Base-by-base conservation (phyloP, 2,329 filamentous ascomycete species). In the Colletotrichum horii region DNA sequence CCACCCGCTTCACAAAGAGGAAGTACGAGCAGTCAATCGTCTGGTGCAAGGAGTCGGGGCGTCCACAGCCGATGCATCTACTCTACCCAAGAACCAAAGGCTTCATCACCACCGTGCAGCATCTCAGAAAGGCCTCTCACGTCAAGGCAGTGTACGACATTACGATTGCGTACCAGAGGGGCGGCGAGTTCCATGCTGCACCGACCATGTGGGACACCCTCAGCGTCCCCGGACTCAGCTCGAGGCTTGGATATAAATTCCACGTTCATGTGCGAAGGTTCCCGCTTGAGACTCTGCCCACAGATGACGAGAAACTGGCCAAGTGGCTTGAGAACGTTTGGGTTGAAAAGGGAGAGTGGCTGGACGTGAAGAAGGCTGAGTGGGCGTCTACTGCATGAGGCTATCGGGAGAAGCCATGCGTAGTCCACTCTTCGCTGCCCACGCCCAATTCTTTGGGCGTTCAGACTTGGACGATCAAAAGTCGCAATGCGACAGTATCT, bases 31-130 rank as follows among this genome's bases (percentile, higher is more conserved):
- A 88, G 77, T 88, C 90, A 2, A 85, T 85, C 73, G 79, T 81
- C 8, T 92, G 89, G 88, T 92, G 90, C 82, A 84, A 85, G 70
- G 83, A 84, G 75, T 87, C 89, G 78, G 80, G 84, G 76, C 87
- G 87, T 62, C 86, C 87, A 3, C 85, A 91, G 76, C 90, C 90
- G 8, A 85, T 86, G 81, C 89, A 93, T 81, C 85, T 91, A 15
- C 86, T 93, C 22, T 92, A 92, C 78, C 91, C 91, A 26, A 87
- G 90, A 36, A 91, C 88, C 24, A 92, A 90, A 80, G 91, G 91
- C 66, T 93, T 93, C 81, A 85, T 92, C 64, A 87, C 90, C 32
- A 91, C 89, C 2, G 89, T 92, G 14, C 88, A 90, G 80, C 88
- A 91, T 73, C 83, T 93, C 68, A 83, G 89, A 61, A 84, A 85